Evolutionary conservation across 169 alveolate genomes (phyloP).

Genomic region (Plasmodium billcollinsi): DNA sequence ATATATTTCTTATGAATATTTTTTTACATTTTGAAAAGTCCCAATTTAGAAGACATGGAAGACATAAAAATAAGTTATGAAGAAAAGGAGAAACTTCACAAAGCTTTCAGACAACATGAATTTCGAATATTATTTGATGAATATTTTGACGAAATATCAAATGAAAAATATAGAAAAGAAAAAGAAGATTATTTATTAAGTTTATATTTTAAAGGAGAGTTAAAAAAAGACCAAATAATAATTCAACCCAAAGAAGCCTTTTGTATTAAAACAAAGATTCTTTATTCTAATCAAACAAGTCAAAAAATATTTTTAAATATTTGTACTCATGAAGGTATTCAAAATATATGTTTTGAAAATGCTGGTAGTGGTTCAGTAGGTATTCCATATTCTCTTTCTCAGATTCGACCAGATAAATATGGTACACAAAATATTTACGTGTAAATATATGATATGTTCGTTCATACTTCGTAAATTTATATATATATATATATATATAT

Average conservation of each 20-base stretch:
- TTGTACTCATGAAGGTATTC: slow-evolving; percentile 65
- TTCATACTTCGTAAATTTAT: not conserved
- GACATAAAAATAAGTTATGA: slow-evolving; percentile 57
- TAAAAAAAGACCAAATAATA: slow-evolving; percentile 50
- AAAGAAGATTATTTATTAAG: slow-evolving; percentile 60
- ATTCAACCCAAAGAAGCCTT: slow-evolving; percentile 61
- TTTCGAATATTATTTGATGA: slow-evolving; percentile 69
- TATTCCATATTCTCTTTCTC: slow-evolving; percentile 75
- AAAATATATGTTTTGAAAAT: slow-evolving; percentile 35
- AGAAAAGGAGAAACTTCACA: slow-evolving; percentile 64
- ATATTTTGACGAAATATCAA: slow-evolving; percentile 68
- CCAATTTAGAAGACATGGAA: slow-evolving; percentile 24
- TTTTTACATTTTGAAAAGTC: not conserved
- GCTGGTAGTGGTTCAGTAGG: slow-evolving; percentile 10
- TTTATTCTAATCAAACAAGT: slow-evolving; percentile 54
- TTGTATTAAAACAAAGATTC: slow-evolving; percentile 60
- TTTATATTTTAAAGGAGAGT: slow-evolving; percentile 67
- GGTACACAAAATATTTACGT: slow-evolving; percentile 15
- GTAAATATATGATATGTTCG: not conserved
- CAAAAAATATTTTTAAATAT: slow-evolving; percentile 45
- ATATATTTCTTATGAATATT: not conserved
- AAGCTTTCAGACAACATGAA: slow-evolving; percentile 74
- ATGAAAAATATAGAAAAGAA: slow-evolving; percentile 58
- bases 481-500: not conserved
- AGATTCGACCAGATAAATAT: slow-evolving; percentile 60